These are phyloP conservation scores for Syzygium oleosum DNA, from an alignment of 345 rosid species.

Conservation along the genomic window DNA sequence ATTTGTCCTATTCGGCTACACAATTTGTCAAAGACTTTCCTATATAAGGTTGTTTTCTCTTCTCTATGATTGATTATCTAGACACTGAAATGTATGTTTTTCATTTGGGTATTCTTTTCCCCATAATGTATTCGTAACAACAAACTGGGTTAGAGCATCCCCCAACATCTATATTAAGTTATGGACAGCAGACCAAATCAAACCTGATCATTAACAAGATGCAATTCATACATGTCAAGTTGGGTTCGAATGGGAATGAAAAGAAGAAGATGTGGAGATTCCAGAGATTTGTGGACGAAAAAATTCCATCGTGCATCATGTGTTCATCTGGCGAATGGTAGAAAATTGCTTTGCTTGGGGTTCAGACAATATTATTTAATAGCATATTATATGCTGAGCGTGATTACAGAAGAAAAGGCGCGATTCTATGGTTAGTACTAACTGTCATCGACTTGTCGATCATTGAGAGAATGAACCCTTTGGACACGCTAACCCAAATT, in stretches of 20 bases:
- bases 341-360: not conserved
- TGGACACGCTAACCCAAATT: not conserved
- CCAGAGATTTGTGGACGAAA: not conserved
- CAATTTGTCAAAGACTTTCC: not conserved
- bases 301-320: not conserved
- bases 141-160: not conserved
- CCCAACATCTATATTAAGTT: not conserved
- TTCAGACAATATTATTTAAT: not conserved
- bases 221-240: not conserved
- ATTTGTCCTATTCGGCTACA: not conserved
- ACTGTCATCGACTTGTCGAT: not conserved
- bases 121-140: not conserved
- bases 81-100: not conserved
- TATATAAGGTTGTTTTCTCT: not conserved
- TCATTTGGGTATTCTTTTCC: not conserved
- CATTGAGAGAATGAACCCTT: not conserved
- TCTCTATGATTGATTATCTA: not conserved
- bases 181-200: not conserved
- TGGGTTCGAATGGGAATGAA: not conserved
- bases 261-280: not conserved
- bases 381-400: not conserved
- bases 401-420: not conserved
- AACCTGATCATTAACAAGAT: not conserved
- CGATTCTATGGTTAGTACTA: not conserved
- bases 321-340: not conserved